These are phyloP conservation scores for Sporothrix pseudoabietina DNA, from an alignment of 2,329 filamentous ascomycete genomes.

Conservation along the genomic window DNA sequence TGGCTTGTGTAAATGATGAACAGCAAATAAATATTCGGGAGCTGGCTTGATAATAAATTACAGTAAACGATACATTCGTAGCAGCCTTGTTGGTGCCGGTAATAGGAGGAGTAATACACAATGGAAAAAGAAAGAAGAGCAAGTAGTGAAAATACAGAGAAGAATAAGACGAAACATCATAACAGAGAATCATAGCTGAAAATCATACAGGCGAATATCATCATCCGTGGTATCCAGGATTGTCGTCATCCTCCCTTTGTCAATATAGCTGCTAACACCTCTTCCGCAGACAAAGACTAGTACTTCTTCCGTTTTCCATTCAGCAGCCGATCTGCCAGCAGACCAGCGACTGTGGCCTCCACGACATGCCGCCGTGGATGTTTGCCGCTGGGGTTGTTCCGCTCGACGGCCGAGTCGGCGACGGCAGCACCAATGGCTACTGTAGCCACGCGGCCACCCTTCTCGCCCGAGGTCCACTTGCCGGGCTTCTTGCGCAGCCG, in stretches of 20 bases:
- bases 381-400: slow-evolving; percentile 30
- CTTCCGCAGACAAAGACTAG: too few relatives aligned
- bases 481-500: slow-evolving; percentile 33
- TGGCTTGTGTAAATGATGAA: too few relatives aligned
- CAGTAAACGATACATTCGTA: background rate
- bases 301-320: slow-evolving; percentile 35
- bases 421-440: slow-evolving; percentile 35
- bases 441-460: slow-evolving; percentile 34
- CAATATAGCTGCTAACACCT: background rate
- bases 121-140: background rate
- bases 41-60: background rate
- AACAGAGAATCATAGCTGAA: background rate
- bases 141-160: background rate
- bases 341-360: slow-evolving; percentile 35
- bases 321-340: slow-evolving; percentile 35
- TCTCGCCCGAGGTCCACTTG: slow-evolving; percentile 31
- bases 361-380: slow-evolving; percentile 34
- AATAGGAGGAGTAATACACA: background rate
- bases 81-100: background rate
- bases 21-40: too few relatives aligned
- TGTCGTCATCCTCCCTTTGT: too few relatives aligned
- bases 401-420: slow-evolving; percentile 32
- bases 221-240: background rate
- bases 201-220: background rate
- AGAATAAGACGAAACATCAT: background rate